Percentiles rank a stretch among this genome's conserved stretches.
These are phyloP conservation scores for Zasmidium cellare DNA, from an alignment of 2,329 filamentous ascomycete species.

Conservation along the genomic window DNA sequence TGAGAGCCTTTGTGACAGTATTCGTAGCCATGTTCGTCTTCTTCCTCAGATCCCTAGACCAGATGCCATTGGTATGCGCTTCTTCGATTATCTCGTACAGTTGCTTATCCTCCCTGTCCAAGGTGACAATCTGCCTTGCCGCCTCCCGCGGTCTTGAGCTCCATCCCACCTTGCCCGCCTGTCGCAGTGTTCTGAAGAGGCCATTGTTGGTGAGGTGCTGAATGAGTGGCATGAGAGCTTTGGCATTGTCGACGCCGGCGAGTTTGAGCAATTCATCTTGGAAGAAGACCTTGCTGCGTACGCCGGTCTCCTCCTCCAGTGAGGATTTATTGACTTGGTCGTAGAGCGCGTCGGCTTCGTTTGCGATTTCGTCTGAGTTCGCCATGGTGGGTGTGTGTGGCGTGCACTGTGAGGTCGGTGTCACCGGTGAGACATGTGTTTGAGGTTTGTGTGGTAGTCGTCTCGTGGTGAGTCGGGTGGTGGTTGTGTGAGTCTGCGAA, in stretches of 20 bases:
- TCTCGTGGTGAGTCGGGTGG: not conserved
- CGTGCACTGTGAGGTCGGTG: not conserved
- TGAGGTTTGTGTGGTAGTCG: not conserved
- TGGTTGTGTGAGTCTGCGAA: not conserved
- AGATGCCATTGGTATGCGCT: conserved; percentile 80
- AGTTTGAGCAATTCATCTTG: conserved; percentile 32
- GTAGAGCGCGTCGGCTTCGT: conserved; percentile 32
- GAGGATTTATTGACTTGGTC: conserved; percentile 22
- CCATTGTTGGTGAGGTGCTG: conserved; percentile 31
- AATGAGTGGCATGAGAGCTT: conserved; percentile 32
- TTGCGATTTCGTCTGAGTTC: conserved; percentile 20
- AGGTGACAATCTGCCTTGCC: conserved; percentile 40
- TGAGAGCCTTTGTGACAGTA: conserved; percentile 77
- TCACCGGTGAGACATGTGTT: conserved; percentile 2
- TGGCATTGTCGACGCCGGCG: conserved; percentile 19
- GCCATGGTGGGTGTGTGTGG: conserved; percentile 15
- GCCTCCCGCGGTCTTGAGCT: conserved; percentile 25
- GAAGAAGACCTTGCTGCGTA: conserved; percentile 33
- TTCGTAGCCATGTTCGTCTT: conserved; percentile 78
- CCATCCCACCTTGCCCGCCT: conserved; percentile 32
- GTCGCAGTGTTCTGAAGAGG: conserved; percentile 34
- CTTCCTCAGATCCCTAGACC: conserved; percentile 79
- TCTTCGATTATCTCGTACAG: conserved; percentile 90
- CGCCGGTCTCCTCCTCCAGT: conserved; percentile 22
- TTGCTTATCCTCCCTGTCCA: conserved; percentile 71